Percentiles rank a stretch among this genome's conserved stretches.
These are phyloP conservation scores for Plasmodium ovale DNA, from an alignment of 169 alveolate genomes.

Conservation along the genomic window DNA sequence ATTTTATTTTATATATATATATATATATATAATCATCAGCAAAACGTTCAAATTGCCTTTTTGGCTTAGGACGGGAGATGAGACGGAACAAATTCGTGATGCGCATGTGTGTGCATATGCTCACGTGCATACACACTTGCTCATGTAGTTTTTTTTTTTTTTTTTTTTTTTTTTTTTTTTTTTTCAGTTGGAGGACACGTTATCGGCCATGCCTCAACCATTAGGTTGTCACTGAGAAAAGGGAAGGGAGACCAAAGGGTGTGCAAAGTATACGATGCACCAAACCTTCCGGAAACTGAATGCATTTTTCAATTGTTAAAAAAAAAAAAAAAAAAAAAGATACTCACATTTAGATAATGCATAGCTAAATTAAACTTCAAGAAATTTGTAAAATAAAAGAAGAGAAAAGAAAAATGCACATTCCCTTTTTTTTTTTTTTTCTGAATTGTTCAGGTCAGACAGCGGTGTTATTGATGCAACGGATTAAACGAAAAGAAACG, in stretches of 20 bases:
- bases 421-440: constrained; percentile 6
- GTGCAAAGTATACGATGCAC: constrained; percentile 96
- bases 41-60: too few relatives aligned
- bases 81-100: too few relatives aligned
- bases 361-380: background rate
- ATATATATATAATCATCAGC: too few relatives aligned
- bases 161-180: background rate
- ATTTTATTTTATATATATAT: too few relatives aligned
- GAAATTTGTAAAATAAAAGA: background rate
- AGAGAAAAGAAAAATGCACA: background rate
- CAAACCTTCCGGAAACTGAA: constrained; percentile 97
- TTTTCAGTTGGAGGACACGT: constrained; percentile 97
- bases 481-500: constrained; percentile 31
- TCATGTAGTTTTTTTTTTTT: background rate
- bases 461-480: constrained; percentile 76
- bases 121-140: background rate
- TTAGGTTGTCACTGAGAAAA: constrained; percentile 95
- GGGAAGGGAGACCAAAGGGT: constrained; percentile 97
- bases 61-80: too few relatives aligned
- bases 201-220: constrained; percentile 98
- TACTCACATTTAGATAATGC: background rate
- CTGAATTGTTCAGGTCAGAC: constrained; percentile 71
- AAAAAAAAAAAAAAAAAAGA: constrained; percentile 8
- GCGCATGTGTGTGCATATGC: background rate
- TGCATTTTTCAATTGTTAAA: constrained; percentile 90